These are phyloP conservation scores for Musa schizocarpa DNA, from an alignment of 176 grass and related monocot genomes.

Conservation along the genomic window DNA sequence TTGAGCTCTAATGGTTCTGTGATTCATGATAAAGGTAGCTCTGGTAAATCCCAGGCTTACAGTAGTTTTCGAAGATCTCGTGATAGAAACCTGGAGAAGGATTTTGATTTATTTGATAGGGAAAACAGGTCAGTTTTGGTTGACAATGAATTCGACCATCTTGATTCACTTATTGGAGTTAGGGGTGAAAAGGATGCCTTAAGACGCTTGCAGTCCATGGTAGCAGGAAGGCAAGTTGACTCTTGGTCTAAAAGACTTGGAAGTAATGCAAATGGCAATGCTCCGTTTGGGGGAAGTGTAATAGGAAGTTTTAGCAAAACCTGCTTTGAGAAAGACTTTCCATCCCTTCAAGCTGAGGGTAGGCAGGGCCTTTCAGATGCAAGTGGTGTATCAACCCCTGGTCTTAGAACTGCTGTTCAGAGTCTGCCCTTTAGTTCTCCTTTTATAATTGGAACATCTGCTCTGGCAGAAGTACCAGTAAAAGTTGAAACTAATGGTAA, in stretches of 20 bases:
- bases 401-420: slow-evolving; percentile 30
- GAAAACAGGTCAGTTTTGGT: slow-evolving; percentile 12
- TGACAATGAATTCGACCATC: slow-evolving; percentile 25
- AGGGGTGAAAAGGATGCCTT: slow-evolving; percentile 20
- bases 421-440: slow-evolving; percentile 16
- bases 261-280: slow-evolving; percentile 18
- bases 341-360: slow-evolving; percentile 26
- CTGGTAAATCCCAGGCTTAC: slow-evolving; percentile 34
- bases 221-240: slow-evolving; percentile 18
- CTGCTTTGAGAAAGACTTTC: slow-evolving; percentile 42
- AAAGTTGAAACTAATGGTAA: slow-evolving; percentile 11
- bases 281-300: slow-evolving; percentile 15
- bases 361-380: slow-evolving; percentile 14
- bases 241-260: slow-evolving; percentile 24
- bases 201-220: slow-evolving; percentile 31
- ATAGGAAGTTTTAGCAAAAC: slow-evolving; percentile 4
- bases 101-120: slow-evolving; percentile 25
- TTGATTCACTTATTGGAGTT: not conserved
- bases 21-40: slow-evolving; percentile 13
- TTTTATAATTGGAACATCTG: slow-evolving; percentile 26
- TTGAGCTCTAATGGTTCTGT: slow-evolving; percentile 20
- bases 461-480: slow-evolving; percentile 31
- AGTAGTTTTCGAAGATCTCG: slow-evolving; percentile 39
- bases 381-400: slow-evolving; percentile 21
- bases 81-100: slow-evolving; percentile 29